Evolutionary conservation across 768 basidiomycete species (phyloP), one percentile per base, ranked within the genome.

Genomic region (Calocybe gangraenosa): DNA sequence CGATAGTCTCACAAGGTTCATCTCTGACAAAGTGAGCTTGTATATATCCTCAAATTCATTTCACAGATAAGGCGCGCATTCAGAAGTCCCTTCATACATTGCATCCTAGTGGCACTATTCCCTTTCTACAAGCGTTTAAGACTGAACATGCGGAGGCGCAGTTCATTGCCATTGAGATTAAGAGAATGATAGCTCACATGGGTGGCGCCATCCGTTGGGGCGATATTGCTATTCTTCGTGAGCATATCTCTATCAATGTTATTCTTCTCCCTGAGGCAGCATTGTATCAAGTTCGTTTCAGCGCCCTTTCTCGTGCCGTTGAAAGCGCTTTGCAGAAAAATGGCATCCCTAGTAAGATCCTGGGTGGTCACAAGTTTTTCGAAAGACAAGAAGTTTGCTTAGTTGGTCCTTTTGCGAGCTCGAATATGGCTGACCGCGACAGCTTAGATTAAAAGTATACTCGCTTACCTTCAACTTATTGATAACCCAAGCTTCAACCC

Each of bases 301-400:
- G 87, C 59, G 84, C 90, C 0, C 66, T 91, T 3, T 91, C 88
- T 0, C 75, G 90, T 23, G 68, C 71, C 0, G 75, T 93, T 25
- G 92, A 93, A 64, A 75, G 72, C 11, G 81, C 84, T 0, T 63
- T 95, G 18, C 88, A 90, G 57, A 82, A 76, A 50, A 79, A 83
- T 50, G 78, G 81, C n/a, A 87, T 95, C 31, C 90, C 90, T 1
- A 79, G 76, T 53, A 68, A 79, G 46, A 76, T 93, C 39, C 72
- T 93, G 2, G 84, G 80, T 17, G 90, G 90, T 0, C 85, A 87
- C 57, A 87, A 83, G 57, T 92, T 92, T 72, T 93, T 93, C 54
- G 88, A 92, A 51, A 79, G 90, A 14, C 59, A 79, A 56, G 91
- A 92, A 72, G 85, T 82, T 34, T 38, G 67, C 52, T 28, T 28